Evolutionary conservation across 306 rosid genomes (phyloP).

Genomic region (Abrus precatorius): DNA sequence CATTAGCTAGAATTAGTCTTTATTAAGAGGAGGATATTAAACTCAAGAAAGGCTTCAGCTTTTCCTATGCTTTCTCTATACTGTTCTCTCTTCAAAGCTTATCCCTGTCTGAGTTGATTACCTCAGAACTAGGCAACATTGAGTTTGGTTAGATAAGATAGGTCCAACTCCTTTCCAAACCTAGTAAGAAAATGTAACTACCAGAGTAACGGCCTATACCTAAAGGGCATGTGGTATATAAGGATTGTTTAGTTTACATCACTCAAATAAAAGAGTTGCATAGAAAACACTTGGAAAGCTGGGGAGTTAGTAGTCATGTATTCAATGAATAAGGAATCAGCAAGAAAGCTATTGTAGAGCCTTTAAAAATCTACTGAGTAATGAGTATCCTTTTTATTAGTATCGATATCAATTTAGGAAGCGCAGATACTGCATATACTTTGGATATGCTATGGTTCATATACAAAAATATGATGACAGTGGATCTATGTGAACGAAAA

Average conservation of each 20-base stretch:
- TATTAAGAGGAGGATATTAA: background rate
- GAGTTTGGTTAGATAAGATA: slow-evolving; percentile 37
- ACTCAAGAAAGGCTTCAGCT: background rate
- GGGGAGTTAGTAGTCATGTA: too few species aligned
- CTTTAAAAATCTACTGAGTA: too few species aligned
- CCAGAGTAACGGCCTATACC: background rate
- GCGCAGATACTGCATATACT: too few species aligned
- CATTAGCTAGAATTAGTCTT: too few species aligned
- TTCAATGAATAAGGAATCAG: too few species aligned
- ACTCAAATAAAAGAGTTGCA: background rate
- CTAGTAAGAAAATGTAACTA: slow-evolving; percentile 29
- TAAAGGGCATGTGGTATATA: background rate
- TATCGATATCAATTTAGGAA: too few species aligned
- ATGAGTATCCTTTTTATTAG: too few species aligned
- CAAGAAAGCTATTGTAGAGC: too few species aligned
- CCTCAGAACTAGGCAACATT: slow-evolving; percentile 40
- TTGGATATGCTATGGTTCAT: too few species aligned
- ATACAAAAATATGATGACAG: too few species aligned
- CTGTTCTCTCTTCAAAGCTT: slow-evolving; percentile 26
- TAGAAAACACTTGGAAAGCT: too few species aligned
- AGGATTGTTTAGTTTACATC: background rate
- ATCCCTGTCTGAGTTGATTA: background rate
- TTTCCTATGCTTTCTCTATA: slow-evolving; percentile 34
- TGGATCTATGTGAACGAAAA: too few species aligned
- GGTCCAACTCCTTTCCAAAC: slow-evolving; percentile 34